Evolutionary conservation across 768 basidiomycete species (phyloP).

Genomic region (Phanerodontia chrysosporium): DNA sequence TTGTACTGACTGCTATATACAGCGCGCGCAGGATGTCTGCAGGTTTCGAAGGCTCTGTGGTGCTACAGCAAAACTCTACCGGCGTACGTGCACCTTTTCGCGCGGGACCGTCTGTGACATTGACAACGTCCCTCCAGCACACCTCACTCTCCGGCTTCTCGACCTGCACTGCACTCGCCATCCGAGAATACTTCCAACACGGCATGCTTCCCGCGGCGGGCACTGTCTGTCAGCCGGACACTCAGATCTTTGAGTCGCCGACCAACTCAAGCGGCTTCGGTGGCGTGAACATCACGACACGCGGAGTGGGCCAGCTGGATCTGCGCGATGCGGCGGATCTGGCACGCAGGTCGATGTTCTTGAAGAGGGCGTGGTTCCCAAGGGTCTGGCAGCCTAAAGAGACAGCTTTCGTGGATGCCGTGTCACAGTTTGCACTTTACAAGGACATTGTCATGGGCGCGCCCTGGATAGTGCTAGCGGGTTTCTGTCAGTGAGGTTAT

Average conservation of each 20-base stretch:
- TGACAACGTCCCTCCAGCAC: constrained; percentile 12
- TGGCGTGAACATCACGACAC: background rate
- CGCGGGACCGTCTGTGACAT: background rate
- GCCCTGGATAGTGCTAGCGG: no score
- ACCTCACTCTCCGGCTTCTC: constrained; percentile 17
- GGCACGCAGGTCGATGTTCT: no score
- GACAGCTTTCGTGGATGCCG: no score
- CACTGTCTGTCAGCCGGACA: constrained; percentile 20
- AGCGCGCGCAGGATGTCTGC: background rate
- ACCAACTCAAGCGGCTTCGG: background rate
- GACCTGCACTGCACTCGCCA: constrained; percentile 17
- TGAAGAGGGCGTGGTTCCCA: no score
- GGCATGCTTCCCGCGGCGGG: constrained; percentile 19
- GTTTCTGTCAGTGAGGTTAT: no score
- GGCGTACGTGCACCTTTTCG: background rate
- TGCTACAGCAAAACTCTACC: constrained; percentile 5
- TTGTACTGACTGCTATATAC: background rate
- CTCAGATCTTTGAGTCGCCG: background rate
- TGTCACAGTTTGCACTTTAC: no score
- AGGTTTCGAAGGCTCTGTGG: constrained; percentile 2
- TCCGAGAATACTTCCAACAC: constrained; percentile 22
- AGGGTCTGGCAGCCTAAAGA: no score
- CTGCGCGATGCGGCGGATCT: background rate
- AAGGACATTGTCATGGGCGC: no score
- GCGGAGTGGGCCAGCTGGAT: background rate